Conservation (phyloP, 345 rosid species). For the Anastatica hierochuntica region DNA sequence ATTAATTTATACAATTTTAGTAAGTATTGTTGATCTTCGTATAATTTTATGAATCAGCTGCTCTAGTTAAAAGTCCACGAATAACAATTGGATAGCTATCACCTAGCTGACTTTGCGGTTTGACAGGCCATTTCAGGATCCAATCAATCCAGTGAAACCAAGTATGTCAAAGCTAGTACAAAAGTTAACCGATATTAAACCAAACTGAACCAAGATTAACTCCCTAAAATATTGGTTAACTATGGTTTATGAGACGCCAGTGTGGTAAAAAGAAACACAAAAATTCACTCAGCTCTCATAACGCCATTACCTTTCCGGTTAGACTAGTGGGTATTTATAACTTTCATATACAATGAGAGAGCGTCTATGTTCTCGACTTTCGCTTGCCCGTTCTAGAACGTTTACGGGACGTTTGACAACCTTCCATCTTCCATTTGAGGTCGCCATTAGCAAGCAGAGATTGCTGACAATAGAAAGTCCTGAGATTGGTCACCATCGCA, state of each 20-base stretch:
- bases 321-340: not conserved
- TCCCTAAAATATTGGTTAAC: not conserved
- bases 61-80: too few relatives aligned
- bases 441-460: slow-evolving; percentile 35
- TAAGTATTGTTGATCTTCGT: too few relatives aligned
- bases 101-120: too few relatives aligned
- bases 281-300: slow-evolving; percentile 53
- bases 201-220: not conserved
- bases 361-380: slow-evolving; percentile 28
- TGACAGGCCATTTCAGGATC: too few relatives aligned
- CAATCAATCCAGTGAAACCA: not conserved
- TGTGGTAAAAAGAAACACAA: slow-evolving; percentile 38
- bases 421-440: slow-evolving; percentile 37
- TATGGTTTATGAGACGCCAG: slow-evolving; percentile 35
- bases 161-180: not conserved
- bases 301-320: slow-evolving; percentile 7
- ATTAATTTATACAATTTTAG: too few relatives aligned
- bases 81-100: too few relatives aligned
- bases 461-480: slow-evolving; percentile 32
- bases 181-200: not conserved
- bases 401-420: slow-evolving; percentile 34
- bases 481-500: slow-evolving; percentile 64
- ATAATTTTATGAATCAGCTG: too few relatives aligned
- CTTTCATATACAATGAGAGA: not conserved
- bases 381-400: slow-evolving; percentile 47